Conservation (phyloP, 441 rosid species). For the Croton setiger region DNA sequence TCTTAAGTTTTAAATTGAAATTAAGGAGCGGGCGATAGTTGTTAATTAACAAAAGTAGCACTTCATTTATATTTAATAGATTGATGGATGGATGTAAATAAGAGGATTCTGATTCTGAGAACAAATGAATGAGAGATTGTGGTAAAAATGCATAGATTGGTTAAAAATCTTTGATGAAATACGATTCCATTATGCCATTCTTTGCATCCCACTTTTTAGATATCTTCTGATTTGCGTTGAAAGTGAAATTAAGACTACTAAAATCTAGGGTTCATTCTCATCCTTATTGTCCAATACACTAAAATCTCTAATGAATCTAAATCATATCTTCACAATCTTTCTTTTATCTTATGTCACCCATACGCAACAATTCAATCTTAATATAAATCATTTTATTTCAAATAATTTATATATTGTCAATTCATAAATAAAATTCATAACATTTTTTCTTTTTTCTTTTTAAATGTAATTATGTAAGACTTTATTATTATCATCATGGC, state of each 20-base stretch:
- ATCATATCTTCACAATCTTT: background rate
- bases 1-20: too few relatives aligned
- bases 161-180: background rate
- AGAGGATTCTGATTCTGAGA: background rate
- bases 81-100: too few relatives aligned
- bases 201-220: slow-evolving; percentile 9
- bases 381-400: background rate
- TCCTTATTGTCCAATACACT: background rate
- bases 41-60: too few relatives aligned
- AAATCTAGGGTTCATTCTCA: slow-evolving; percentile 1
- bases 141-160: background rate
- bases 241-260: background rate
- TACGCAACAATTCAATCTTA: background rate
- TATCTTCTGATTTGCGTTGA: slow-evolving; percentile 6
- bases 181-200: background rate
- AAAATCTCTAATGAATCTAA: slow-evolving; percentile 2
- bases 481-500: too few relatives aligned
- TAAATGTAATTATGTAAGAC: too few relatives aligned
- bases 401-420: too few relatives aligned
- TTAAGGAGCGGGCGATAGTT: too few relatives aligned
- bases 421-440: too few relatives aligned
- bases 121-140: background rate
- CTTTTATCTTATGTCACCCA: background rate
- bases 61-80: too few relatives aligned
- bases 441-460: too few relatives aligned